Evolutionary conservation across 2,329 filamentous ascomycete species (phyloP).

Genomic region (Fusarium penzigii): DNA sequence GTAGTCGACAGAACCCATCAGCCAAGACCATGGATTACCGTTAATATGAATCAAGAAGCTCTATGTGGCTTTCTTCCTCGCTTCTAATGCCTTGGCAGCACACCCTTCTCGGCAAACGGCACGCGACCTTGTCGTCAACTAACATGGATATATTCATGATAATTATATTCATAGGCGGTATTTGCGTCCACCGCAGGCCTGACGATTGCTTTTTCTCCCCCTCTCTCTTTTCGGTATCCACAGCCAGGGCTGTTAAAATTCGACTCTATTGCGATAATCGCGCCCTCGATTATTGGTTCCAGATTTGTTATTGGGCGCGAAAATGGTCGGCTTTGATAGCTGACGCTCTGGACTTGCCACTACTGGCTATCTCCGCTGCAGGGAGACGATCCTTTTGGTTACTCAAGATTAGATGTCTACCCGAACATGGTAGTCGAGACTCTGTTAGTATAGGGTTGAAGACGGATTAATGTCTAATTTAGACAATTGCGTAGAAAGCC

Average conservation of each 20-base stretch:
- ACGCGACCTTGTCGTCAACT: conserved; percentile 10
- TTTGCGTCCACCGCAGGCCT: conserved; percentile 12
- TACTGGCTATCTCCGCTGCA: conserved; percentile 10
- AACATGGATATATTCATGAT: conserved; percentile 4
- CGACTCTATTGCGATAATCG: conserved; percentile 6
- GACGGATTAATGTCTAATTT: conserved; percentile 5
- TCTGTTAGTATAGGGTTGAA: not conserved
- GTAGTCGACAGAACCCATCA: conserved; percentile 16
- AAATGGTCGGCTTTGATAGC: conserved; percentile 5
- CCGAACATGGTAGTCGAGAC: not conserved
- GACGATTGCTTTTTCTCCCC: not conserved
- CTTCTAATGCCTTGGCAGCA: conserved; percentile 20
- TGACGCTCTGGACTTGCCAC: conserved; percentile 12
- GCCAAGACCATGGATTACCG: conserved; percentile 15
- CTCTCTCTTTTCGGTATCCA: conserved; percentile 1
- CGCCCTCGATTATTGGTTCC: conserved; percentile 5
- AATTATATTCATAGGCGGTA: conserved; percentile 11
- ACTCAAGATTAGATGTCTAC: not conserved
- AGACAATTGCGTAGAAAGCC: conserved; percentile 25
- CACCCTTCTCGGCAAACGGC: conserved; percentile 29
- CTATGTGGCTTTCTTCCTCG: conserved; percentile 10
- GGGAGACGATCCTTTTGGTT: not conserved
- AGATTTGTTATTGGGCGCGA: conserved; percentile 14
- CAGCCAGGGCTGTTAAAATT: conserved; percentile 2
- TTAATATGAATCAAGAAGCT: conserved; percentile 11